Percentiles rank a stretch among this genome's conserved stretches.
Conservation (phyloP, 78 protist species). For the Emiliania huxleyi region DNA sequence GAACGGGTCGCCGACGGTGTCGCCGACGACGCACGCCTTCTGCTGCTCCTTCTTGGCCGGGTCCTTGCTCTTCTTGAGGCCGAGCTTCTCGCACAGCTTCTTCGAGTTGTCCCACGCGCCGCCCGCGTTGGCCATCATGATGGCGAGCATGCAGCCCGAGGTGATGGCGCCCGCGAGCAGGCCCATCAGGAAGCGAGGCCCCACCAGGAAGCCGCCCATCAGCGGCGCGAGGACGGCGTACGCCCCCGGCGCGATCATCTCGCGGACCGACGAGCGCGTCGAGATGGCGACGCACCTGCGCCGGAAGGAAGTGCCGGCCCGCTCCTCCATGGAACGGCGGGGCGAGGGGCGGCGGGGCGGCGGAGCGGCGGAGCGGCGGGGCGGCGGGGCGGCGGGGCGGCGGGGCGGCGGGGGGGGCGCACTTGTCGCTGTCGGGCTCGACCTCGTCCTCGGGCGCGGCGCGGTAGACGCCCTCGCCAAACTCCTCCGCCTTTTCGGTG, state of each 20-base stretch:
- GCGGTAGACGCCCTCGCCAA: background rate
- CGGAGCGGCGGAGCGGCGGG: too few relatives aligned
- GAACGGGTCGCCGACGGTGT: conserved; percentile 84
- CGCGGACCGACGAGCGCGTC: conserved; percentile 60
- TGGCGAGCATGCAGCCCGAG: conserved; percentile 64
- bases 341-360: too few relatives aligned
- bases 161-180: conserved; percentile 60
- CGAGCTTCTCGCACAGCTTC: conserved; percentile 66
- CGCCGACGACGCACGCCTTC: conserved; percentile 73
- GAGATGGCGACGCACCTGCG: conserved; percentile 64
- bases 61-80: background rate
- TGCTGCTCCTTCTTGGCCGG: conserved; percentile 54
- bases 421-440: conserved; percentile 43
- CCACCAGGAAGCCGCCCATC: background rate
- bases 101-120: conserved; percentile 86
- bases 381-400: too few relatives aligned
- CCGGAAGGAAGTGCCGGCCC: too few relatives aligned
- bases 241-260: conserved; percentile 62
- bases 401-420: too few relatives aligned
- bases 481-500: background rate
- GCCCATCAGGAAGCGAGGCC: conserved; percentile 8
- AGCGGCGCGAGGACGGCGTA: background rate
- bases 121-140: conserved; percentile 67
- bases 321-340: too few relatives aligned
- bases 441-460: background rate